phyloP scores from a whole-genome alignment of 352 stramenopile genomes.

The Globisporangium heterothallicum region DNA sequence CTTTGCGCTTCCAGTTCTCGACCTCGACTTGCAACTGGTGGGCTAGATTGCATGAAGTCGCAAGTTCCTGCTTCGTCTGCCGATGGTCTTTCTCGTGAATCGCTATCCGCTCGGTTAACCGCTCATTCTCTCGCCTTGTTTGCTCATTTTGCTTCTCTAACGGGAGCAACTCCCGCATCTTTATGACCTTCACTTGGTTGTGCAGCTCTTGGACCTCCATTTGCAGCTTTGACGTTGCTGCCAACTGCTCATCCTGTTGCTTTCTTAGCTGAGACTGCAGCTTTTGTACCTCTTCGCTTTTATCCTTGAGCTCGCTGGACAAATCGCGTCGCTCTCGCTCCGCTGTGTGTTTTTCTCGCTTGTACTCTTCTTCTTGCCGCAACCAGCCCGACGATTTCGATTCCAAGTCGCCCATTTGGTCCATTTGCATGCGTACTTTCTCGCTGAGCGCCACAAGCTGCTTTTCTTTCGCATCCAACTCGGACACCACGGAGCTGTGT shows the following conservation, averaged over 20 bases:
- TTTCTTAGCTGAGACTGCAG: slow-evolving; percentile 25
- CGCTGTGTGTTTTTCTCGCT: slow-evolving; percentile 1
- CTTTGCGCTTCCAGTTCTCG: slow-evolving; percentile 37
- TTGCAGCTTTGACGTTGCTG: slow-evolving; percentile 20
- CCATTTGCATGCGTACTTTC: slow-evolving; percentile 6
- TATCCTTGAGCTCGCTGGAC: slow-evolving; percentile 1
- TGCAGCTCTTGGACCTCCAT: slow-evolving; percentile 23
- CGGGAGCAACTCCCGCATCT: slow-evolving; percentile 23
- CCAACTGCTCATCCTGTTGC: slow-evolving; percentile 23
- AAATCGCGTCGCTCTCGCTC: slow-evolving; percentile 4
- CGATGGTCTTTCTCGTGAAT: slow-evolving; percentile 31
- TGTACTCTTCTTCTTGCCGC: slow-evolving; percentile 7
- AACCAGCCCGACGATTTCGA: not conserved
- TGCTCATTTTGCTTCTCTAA: slow-evolving; percentile 35
- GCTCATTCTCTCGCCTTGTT: slow-evolving; percentile 29
- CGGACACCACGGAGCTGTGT: not conserved
- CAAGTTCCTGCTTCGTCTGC: slow-evolving; percentile 21
- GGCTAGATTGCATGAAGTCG: slow-evolving; percentile 13
- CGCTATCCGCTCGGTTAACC: slow-evolving; percentile 17
- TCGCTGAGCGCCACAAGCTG: not conserved
- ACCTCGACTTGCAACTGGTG: slow-evolving; percentile 39
- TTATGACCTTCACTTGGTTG: slow-evolving; percentile 18
- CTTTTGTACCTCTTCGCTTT: slow-evolving; percentile 12
- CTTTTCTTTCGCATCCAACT: slow-evolving; percentile 6
- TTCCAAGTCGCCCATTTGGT: not conserved